Evolutionary conservation across 257 asterid genomes (phyloP).

Genomic region (Nicotiana tomentosiformis): DNA sequence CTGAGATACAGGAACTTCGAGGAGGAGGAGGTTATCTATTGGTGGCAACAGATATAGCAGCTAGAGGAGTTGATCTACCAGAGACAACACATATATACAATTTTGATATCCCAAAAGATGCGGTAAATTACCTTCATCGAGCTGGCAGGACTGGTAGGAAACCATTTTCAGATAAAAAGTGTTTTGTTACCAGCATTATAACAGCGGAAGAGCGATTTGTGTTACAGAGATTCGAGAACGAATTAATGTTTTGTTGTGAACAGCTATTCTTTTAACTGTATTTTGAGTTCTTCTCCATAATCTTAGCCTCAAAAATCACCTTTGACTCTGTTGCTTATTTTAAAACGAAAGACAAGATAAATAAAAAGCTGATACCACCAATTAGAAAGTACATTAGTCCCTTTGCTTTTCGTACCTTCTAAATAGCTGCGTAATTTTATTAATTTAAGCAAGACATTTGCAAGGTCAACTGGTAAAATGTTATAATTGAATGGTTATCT

Average conservation of each 20-base stretch:
- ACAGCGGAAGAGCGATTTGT: constrained; percentile 77
- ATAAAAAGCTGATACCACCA: neutral
- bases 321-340: neutral
- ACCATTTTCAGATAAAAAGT: constrained; percentile 80
- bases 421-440: neutral
- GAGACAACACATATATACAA: constrained; percentile 91
- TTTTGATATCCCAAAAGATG: constrained; percentile 88
- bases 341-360: neutral
- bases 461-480: neutral
- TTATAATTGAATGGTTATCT: neutral
- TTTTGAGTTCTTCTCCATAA: constrained; percentile 2
- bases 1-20: constrained; percentile 52
- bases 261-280: constrained; percentile 39
- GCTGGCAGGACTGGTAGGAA: constrained; percentile 97
- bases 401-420: neutral
- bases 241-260: constrained; percentile 67
- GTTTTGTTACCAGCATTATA: constrained; percentile 73
- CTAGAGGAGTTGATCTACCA: constrained; percentile 84
- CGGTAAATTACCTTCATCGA: constrained; percentile 84
- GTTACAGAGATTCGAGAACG: constrained; percentile 81
- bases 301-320: neutral
- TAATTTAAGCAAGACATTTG: neutral
- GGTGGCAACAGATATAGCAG: constrained; percentile 91
- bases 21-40: constrained; percentile 63
- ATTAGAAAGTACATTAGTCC: neutral